Percentiles rank a stretch among this genome's conserved stretches.
phyloP scores from a whole-genome alignment of 495 filamentous ascomycete genomes.

The Elasticomyces elasticus region DNA sequence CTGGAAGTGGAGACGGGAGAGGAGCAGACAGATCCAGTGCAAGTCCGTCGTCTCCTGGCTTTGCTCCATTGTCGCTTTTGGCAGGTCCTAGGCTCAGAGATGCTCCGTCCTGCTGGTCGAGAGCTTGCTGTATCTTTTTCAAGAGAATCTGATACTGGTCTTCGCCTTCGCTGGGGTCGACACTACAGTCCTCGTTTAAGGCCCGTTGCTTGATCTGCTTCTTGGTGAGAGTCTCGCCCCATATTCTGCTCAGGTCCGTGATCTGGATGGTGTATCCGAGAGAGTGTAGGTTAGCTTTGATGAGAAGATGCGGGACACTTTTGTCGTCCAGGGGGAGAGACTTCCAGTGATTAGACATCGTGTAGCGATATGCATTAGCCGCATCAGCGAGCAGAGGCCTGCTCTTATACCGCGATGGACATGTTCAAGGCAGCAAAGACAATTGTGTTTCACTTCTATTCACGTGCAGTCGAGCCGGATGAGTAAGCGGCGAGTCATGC shows the following conservation, averaged over 20 bases:
- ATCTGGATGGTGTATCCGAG: conserved; percentile 62
- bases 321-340: neutral
- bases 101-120: conserved; percentile 6
- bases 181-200: conserved; percentile 56
- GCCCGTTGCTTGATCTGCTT: conserved; percentile 56
- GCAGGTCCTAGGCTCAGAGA: neutral
- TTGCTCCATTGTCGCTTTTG: too few species aligned
- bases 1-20: conserved; percentile 16
- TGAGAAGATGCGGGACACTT: conserved; percentile 1
- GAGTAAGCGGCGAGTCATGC: neutral
- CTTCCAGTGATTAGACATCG: neutral
- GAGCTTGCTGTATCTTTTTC: conserved; percentile 44
- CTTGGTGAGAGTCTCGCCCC: conserved; percentile 61
- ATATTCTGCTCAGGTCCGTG: conserved; percentile 79
- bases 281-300: conserved; percentile 6
- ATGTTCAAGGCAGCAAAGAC: neutral
- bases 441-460: neutral
- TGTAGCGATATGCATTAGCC: neutral
- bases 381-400: neutral
- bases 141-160: conserved; percentile 65
- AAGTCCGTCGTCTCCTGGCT: neutral
- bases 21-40: conserved; percentile 14
- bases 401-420: neutral
- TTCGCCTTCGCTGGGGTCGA: conserved; percentile 72
- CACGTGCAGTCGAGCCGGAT: neutral